Percentiles rank a stretch among this genome's conserved stretches.
Evolutionary conservation across 1,284 basidiomycete genomes (phyloP).

Genomic region (Pseudozyma hubeiensis): DNA sequence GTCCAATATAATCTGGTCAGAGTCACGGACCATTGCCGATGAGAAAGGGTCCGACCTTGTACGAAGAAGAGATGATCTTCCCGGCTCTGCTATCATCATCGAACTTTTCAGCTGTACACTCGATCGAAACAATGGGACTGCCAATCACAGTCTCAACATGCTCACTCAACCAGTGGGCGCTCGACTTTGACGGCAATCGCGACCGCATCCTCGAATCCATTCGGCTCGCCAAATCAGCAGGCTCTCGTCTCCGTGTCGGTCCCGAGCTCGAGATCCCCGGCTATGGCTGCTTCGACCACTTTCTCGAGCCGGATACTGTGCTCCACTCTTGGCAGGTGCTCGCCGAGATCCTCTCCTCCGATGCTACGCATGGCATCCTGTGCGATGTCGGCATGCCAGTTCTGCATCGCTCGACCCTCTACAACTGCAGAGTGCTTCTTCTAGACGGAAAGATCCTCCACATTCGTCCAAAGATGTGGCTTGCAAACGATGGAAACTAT

Average conservation of each 20-base stretch:
- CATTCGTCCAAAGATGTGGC: conserved; percentile 99
- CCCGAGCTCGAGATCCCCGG: conserved; percentile 98
- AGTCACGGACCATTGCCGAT: too few species aligned
- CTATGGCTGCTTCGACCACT: conserved; percentile 64
- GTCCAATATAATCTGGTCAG: too few species aligned
- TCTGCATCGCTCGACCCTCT: conserved; percentile 94
- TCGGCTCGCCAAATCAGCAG: conserved; percentile 82
- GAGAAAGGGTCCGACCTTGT: too few species aligned
- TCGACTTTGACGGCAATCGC: conserved; percentile 86
- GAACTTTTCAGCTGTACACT: too few species aligned
- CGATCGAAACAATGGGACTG: conserved; percentile 29
- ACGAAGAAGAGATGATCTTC: too few species aligned
- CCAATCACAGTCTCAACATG: conserved; percentile 71
- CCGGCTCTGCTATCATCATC: too few species aligned
- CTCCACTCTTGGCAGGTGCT: conserved; percentile 67
- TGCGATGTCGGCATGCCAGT: conserved; percentile 75
- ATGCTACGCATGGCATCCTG: conserved; percentile 61
- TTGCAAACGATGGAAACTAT: conserved; percentile 98
- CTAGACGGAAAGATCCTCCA: conserved; percentile 86
- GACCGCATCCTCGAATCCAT: conserved; percentile 92
- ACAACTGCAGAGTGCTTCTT: conserved; percentile 93
- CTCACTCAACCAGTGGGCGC: conserved; percentile 94
- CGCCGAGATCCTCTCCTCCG: conserved; percentile 53
- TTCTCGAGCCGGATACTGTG: conserved; percentile 61
- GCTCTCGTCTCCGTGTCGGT: conserved; percentile 94